Evolutionary conservation across 108 stramenopile species (phyloP).

Genomic region (Cylindrotheca fusiformis): DNA sequence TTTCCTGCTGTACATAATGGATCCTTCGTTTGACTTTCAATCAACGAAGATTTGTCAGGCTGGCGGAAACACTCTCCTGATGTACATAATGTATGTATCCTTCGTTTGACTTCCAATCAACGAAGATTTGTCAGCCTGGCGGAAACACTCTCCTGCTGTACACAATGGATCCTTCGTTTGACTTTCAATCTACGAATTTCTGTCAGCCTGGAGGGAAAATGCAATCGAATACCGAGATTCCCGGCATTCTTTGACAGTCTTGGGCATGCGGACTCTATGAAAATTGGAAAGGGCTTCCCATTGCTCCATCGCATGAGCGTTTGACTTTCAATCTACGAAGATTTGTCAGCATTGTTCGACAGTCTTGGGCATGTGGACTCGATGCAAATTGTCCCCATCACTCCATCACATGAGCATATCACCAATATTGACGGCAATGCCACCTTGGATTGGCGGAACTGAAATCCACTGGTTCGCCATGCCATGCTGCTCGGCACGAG

Average conservation of each 20-base stretch:
- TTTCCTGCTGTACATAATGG: constrained; percentile 56
- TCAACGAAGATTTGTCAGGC: constrained; percentile 39
- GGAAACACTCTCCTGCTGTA: constrained; percentile 54
- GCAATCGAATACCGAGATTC: constrained; percentile 41
- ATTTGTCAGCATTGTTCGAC: no score
- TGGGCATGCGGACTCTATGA: constrained; percentile 57
- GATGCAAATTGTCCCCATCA: constrained; percentile 48
- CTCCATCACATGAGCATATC: constrained; percentile 52
- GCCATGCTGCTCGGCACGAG: constrained; percentile 13
- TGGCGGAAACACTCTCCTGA: constrained; percentile 48
- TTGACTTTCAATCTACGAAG: no score
- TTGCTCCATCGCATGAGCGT: no score
- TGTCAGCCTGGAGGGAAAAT: constrained; percentile 50
- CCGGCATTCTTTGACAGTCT: constrained; percentile 23
- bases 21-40: constrained; percentile 18
- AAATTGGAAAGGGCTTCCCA: constrained; percentile 39
- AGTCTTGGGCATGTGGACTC: constrained; percentile 46
- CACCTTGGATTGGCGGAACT: constrained; percentile 40
- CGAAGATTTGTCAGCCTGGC: no score
- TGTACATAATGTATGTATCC: constrained; percentile 25
- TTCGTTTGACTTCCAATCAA: no score
- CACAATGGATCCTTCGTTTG: constrained; percentile 22
- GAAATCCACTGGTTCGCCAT: constrained; percentile 21
- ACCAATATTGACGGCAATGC: constrained; percentile 55
- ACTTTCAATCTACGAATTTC: constrained; percentile 32